phyloP scores from a whole-genome alignment of 805 yeast genomes.

The Monosporozyma aerobia region DNA sequence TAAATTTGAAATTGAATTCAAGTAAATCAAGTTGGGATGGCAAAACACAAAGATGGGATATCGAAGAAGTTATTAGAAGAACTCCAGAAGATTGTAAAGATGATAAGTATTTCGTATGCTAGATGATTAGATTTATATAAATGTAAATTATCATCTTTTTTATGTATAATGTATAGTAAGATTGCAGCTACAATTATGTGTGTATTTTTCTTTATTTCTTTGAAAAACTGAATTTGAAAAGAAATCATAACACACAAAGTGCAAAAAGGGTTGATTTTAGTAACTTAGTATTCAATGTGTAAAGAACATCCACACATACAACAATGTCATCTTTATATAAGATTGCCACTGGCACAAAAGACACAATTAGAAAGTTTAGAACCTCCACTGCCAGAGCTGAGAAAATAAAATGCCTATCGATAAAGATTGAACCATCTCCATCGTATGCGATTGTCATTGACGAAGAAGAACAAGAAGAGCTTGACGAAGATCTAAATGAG shows the following conservation, averaged over 20 bases:
- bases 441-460: constrained; percentile 27
- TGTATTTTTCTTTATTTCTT: not conserved
- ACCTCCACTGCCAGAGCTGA: constrained; percentile 59
- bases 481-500: constrained; percentile 35
- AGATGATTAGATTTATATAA: not conserved
- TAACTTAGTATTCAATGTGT: not conserved
- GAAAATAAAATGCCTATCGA: constrained; percentile 49
- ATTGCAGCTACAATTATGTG: not conserved
- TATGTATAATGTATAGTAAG: not conserved
- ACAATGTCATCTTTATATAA: constrained; percentile 47
- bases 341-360: constrained; percentile 51
- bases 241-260: not conserved
- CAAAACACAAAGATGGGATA: constrained; percentile 63
- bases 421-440: constrained; percentile 26
- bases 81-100: constrained; percentile 58
- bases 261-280: not conserved
- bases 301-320: not conserved
- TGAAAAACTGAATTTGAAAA: not conserved
- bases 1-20: constrained; percentile 67
- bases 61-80: constrained; percentile 65
- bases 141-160: not conserved
- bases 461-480: constrained; percentile 42
- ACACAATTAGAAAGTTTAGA: constrained; percentile 60
- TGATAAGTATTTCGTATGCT: constrained; percentile 30
- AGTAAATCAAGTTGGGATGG: constrained; percentile 71